A percentile compares a stretch with the other conserved stretches of the same genome.
Conservation (phyloP, 2,329 filamentous ascomycete species). For the Aspergillus fijiensis region DNA sequence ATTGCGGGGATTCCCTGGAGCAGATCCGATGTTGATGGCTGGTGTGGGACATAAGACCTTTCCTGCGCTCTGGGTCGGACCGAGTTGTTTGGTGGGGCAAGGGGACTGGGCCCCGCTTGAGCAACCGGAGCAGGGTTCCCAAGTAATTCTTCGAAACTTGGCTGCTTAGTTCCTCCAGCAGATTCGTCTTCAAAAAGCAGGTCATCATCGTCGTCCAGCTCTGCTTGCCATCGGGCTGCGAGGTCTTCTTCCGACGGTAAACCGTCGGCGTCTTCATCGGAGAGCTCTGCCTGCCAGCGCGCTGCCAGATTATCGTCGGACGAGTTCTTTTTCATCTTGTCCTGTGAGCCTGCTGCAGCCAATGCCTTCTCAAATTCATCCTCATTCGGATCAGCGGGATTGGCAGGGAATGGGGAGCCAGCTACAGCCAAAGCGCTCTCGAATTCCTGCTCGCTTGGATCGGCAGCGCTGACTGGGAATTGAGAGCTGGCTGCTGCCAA, state of each 20-base stretch:
- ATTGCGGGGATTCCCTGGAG: conserved; percentile 36
- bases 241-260: conserved; percentile 63
- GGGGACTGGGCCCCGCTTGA: conserved; percentile 25
- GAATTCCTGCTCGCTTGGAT: conserved; percentile 31
- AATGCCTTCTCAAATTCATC: conserved; percentile 25
- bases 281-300: conserved; percentile 78
- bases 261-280: conserved; percentile 38
- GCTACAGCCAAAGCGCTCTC: conserved; percentile 14
- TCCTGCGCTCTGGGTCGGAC: conserved; percentile 21
- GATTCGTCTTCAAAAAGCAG: conserved; percentile 70
- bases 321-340: conserved; percentile 20
- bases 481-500: conserved; percentile 51
- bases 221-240: conserved; percentile 63
- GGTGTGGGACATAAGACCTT: conserved; percentile 53
- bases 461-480: conserved; percentile 30
- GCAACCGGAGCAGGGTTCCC: conserved; percentile 14
- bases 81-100: conserved; percentile 27
- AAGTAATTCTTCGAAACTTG: conserved; percentile 26
- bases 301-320: conserved; percentile 67
- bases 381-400: conserved; percentile 30
- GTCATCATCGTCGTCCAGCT: conserved; percentile 67
- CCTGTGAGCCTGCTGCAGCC: conserved; percentile 23
- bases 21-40: conserved; percentile 51
- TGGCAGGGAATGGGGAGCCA: conserved; percentile 10
- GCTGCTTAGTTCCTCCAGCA: conserved; percentile 25